These are phyloP conservation scores for Basidiobolus meristosporus DNA, from an alignment of 371 early-diverging fungal genomes.

Conservation along the genomic window DNA sequence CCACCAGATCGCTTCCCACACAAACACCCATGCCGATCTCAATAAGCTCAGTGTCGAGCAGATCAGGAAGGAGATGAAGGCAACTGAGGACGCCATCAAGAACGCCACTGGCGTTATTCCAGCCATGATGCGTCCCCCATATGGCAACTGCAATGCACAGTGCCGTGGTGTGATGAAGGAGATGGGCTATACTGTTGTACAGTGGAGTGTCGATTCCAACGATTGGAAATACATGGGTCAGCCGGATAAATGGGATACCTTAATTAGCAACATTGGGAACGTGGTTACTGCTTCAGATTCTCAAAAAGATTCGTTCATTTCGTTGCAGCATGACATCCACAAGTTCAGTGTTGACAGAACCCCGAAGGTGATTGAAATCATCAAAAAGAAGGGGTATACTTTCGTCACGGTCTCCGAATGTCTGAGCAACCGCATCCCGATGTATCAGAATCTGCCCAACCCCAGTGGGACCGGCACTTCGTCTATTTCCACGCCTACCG, in stretches of 20 bases:
- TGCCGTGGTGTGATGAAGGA: slow-evolving; percentile 8
- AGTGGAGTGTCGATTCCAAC: slow-evolving; percentile 19
- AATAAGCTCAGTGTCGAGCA: slow-evolving; percentile 14
- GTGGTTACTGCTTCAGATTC: too few relatives aligned
- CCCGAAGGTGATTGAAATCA: slow-evolving; percentile 9
- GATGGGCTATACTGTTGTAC: slow-evolving; percentile 13
- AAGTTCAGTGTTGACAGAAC: slow-evolving; percentile 16
- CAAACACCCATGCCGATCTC: slow-evolving; percentile 20
- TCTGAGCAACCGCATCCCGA: slow-evolving; percentile 2
- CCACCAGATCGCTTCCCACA: slow-evolving; percentile 25
- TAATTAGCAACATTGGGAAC: too few relatives aligned
- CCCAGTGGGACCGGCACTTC: too few relatives aligned
- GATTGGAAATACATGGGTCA: background rate
- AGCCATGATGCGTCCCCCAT: slow-evolving; percentile 23
- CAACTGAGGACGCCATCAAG: slow-evolving; percentile 12
- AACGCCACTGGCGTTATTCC: slow-evolving; percentile 16
- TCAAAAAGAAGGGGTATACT: slow-evolving; percentile 11
- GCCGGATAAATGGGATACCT: background rate
- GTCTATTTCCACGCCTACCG: too few relatives aligned
- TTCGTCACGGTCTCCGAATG: slow-evolving; percentile 28
- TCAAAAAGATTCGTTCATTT: background rate
- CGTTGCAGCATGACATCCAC: slow-evolving; percentile 5
- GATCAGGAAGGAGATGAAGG: slow-evolving; percentile 1
- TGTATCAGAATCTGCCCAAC: too few relatives aligned
- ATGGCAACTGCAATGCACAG: slow-evolving; percentile 16